A percentile compares a stretch with the other conserved stretches of the same genome.
Conservation (phyloP, 768 basidiomycete genomes). For the Guyanaporus albipodus region DNA sequence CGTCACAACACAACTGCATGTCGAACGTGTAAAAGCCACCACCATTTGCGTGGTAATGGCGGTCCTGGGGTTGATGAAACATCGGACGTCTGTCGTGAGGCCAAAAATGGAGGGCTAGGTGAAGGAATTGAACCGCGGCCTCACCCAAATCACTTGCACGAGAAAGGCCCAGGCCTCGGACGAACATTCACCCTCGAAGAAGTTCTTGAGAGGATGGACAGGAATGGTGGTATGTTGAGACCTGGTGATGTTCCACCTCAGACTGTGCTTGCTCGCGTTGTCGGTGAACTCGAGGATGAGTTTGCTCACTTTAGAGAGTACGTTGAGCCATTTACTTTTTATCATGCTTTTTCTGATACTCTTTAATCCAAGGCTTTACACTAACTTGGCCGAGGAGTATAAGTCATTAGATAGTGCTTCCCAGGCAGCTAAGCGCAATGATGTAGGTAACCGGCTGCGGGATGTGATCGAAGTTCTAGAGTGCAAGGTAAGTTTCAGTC, state of each 20-base stretch:
- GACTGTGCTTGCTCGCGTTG: conserved; percentile 77
- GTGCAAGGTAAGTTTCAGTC: conserved; percentile 59
- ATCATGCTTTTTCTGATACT: conserved; percentile 5
- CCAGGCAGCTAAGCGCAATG: conserved; percentile 74
- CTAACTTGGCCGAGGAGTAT: conserved; percentile 91
- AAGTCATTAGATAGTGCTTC: conserved; percentile 82
- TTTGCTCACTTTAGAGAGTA: conserved; percentile 94
- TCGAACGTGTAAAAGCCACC: conserved; percentile 52
- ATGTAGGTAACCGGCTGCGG: conserved; percentile 82
- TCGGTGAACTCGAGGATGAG: conserved; percentile 90
- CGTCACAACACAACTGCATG: conserved; percentile 72
- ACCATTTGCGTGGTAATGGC: conserved; percentile 42
- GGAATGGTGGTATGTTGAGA: conserved; percentile 21
- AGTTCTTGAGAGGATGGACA: conserved; percentile 25
- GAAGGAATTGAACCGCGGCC: conserved; percentile 6
- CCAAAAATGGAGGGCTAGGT: conserved; percentile 15
- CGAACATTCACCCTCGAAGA: conserved; percentile 20
- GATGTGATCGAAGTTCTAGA: conserved; percentile 93
- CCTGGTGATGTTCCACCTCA: conserved; percentile 65
- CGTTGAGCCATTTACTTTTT: conserved; percentile 21
- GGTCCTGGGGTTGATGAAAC: conserved; percentile 31
- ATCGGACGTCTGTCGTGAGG: neutral
- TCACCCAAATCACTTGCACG: conserved; percentile 1
- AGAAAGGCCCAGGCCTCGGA: conserved; percentile 2
- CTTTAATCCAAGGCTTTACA: conserved; percentile 65